These are phyloP conservation scores for Capsella bursapastoris DNA, from an alignment of 345 rosid species.

Conservation along the genomic window DNA sequence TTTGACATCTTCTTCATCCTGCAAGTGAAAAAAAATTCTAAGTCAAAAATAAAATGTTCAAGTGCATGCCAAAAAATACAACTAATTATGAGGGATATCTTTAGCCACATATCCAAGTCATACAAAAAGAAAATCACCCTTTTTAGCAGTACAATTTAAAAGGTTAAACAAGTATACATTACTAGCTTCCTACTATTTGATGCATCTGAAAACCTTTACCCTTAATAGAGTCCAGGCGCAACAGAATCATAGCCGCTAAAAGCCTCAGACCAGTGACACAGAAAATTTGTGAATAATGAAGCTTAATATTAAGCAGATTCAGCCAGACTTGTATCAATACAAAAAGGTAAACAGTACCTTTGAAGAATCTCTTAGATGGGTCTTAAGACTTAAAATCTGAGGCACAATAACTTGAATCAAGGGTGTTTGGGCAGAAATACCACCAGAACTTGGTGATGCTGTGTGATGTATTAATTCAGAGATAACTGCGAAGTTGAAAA, in stretches of 20 bases:
- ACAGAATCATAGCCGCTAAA: constrained; percentile 16
- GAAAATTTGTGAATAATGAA: constrained; percentile 15
- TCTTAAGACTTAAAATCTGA: constrained; percentile 81
- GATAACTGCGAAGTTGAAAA: constrained; percentile 63
- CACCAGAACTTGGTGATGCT: constrained; percentile 78
- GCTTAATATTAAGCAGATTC: constrained; percentile 21
- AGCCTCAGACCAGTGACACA: constrained; percentile 35
- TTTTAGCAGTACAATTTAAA: neutral
- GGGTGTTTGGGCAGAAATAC: constrained; percentile 77
- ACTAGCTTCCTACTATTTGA: constrained; percentile 9
- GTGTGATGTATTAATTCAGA: constrained; percentile 95
- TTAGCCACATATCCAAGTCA: constrained; percentile 19
- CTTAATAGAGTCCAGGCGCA: constrained; percentile 10
- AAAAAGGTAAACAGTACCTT: constrained; percentile 59
- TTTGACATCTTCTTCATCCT: constrained; percentile 99
- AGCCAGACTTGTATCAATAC: constrained; percentile 4
- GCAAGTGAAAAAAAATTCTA: constrained; percentile 40
- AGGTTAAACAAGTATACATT: neutral
- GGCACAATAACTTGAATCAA: constrained; percentile 95
- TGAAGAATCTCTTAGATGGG: constrained; percentile 79
- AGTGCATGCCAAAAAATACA: constrained; percentile 28
- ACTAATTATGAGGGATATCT: constrained; percentile 11
- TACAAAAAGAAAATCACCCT: constrained; percentile 18
- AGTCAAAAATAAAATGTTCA: constrained; percentile 14
- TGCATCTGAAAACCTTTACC: neutral